Evolutionary conservation across 495 filamentous ascomycete genomes (phyloP).

Genomic region (Neurospora tetrasperma): DNA sequence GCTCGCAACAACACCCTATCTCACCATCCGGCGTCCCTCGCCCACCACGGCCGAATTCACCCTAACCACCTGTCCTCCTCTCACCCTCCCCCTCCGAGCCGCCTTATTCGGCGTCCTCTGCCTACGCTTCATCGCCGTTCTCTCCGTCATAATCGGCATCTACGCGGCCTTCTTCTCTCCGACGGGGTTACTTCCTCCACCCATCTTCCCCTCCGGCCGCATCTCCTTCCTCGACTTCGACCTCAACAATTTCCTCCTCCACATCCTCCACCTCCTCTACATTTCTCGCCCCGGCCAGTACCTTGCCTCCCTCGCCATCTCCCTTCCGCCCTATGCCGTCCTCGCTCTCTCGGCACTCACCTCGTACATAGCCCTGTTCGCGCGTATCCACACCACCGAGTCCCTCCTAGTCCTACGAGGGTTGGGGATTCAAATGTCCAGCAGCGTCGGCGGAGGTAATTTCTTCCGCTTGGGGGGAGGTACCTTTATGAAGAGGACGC

Average conservation of each 20-base stretch:
- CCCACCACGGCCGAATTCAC: conserved; percentile 81
- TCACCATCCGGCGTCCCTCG: conserved; percentile 63
- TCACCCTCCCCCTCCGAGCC: conserved; percentile 46
- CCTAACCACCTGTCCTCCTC: conserved; percentile 59
- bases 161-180: conserved; percentile 18
- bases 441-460: background rate
- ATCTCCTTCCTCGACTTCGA: conserved; percentile 1
- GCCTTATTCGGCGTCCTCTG: conserved; percentile 40
- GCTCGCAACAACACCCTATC: conserved; percentile 42
- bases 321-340: conserved; percentile 26
- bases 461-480: conserved; percentile 37
- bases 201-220: background rate
- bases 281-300: conserved; percentile 21
- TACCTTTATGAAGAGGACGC: conserved; percentile 38
- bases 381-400: conserved; percentile 54
- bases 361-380: conserved; percentile 24
- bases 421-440: conserved; percentile 74
- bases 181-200: background rate
- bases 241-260: conserved; percentile 17
- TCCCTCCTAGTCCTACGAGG: conserved; percentile 79
- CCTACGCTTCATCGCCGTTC: conserved; percentile 30
- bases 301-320: conserved; percentile 26
- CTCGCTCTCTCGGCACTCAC: conserved; percentile 6
- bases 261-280: conserved; percentile 25
- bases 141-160: conserved; percentile 26